These are phyloP conservation scores for Scopulariopsis brevicaulis DNA, from an alignment of 2,329 filamentous ascomycete genomes.

Conservation along the genomic window DNA sequence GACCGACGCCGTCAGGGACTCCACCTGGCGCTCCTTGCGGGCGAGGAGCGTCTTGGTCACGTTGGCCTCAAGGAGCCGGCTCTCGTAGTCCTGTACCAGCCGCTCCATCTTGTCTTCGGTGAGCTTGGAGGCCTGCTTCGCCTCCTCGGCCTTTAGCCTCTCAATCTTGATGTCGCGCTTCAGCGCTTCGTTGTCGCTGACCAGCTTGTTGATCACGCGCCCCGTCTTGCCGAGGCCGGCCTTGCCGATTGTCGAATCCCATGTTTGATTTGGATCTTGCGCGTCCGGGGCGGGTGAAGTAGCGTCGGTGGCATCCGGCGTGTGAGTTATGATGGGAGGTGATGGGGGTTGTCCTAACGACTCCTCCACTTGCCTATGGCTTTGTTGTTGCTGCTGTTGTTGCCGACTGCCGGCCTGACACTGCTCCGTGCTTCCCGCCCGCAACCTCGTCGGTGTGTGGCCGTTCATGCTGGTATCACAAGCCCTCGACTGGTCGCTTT, in stretches of 20 bases:
- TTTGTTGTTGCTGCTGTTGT: neutral
- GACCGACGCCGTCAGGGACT: slow-evolving; percentile 52
- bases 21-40: slow-evolving; percentile 64
- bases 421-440: neutral
- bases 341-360: neutral
- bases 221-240: slow-evolving; percentile 64
- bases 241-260: slow-evolving; percentile 59
- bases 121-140: slow-evolving; percentile 55
- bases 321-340: neutral
- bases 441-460: slow-evolving; percentile 14
- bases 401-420: neutral
- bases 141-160: slow-evolving; percentile 54
- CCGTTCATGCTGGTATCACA: slow-evolving; percentile 11
- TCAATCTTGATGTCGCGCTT: slow-evolving; percentile 63
- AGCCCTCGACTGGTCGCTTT: slow-evolving; percentile 8
- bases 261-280: slow-evolving; percentile 17
- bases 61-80: slow-evolving; percentile 55
- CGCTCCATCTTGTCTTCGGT: slow-evolving; percentile 63
- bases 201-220: slow-evolving; percentile 69
- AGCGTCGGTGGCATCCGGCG: neutral
- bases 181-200: slow-evolving; percentile 68
- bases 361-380: neutral
- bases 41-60: slow-evolving; percentile 61
- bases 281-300: neutral
- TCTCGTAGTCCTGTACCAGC: slow-evolving; percentile 56